A percentile compares a stretch with the other conserved stretches of the same genome.
phyloP scores from a whole-genome alignment of 768 basidiomycete species.

The Termitomyces sp. region DNA sequence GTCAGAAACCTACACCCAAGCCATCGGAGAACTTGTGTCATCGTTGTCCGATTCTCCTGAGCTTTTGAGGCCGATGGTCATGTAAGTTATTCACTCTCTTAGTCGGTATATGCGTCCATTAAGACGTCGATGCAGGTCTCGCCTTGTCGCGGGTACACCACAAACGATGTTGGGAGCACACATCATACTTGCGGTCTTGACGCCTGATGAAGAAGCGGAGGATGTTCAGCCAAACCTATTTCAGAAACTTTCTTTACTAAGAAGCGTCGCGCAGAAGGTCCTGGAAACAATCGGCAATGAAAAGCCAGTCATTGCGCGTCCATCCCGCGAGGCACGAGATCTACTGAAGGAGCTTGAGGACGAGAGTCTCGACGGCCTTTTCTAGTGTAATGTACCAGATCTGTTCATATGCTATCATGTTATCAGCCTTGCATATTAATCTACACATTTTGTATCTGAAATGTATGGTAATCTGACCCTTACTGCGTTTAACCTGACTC shows the following conservation, averaged over 20 bases:
- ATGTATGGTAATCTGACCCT: no score
- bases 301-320: slow-evolving; percentile 66
- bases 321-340: slow-evolving; percentile 81
- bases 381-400: slow-evolving; percentile 21
- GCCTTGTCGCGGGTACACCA: slow-evolving; percentile 65
- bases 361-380: slow-evolving; percentile 37
- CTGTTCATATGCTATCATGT: background rate
- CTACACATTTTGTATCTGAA: background rate
- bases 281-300: slow-evolving; percentile 66
- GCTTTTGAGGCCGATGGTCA: slow-evolving; percentile 58
- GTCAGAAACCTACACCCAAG: slow-evolving; percentile 64
- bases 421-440: background rate
- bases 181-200: slow-evolving; percentile 52
- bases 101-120: slow-evolving; percentile 3
- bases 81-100: slow-evolving; percentile 37
- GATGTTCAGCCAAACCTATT: slow-evolving; percentile 42
- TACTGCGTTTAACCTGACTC: no score
- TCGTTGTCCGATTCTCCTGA: slow-evolving; percentile 60
- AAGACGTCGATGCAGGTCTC: slow-evolving; percentile 30
- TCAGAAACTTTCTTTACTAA: slow-evolving; percentile 56
- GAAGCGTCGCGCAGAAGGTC: slow-evolving; percentile 67
- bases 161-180: slow-evolving; percentile 59
- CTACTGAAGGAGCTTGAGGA: slow-evolving; percentile 45
- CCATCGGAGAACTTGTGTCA: slow-evolving; percentile 57
- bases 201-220: slow-evolving; percentile 42